Conservation (phyloP, 805 yeast species). For the Pichia scutulata region DNA sequence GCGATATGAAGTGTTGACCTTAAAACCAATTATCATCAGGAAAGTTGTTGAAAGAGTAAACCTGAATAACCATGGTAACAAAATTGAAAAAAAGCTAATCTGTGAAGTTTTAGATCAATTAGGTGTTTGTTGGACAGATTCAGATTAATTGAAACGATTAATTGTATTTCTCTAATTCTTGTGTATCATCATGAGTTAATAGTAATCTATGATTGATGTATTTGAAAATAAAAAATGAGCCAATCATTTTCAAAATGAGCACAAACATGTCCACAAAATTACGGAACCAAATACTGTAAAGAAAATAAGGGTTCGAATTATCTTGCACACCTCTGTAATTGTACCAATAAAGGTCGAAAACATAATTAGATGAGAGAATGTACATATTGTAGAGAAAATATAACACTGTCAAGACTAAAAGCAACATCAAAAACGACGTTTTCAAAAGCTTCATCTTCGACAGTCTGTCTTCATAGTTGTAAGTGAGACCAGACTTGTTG, state of each 20-base stretch:
- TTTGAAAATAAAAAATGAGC: constrained; percentile 14
- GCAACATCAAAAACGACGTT: constrained; percentile 4
- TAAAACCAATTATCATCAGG: constrained; percentile 21
- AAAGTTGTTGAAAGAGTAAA: constrained; percentile 9
- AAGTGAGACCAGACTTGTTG: neutral
- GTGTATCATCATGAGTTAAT: constrained; percentile 19
- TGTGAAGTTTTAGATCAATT: constrained; percentile 22
- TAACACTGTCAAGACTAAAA: neutral
- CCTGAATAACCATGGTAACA: constrained; percentile 11
- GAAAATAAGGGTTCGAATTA: neutral
- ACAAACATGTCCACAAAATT: constrained; percentile 12
- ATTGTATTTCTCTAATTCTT: constrained; percentile 23
- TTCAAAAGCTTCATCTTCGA: constrained; percentile 2
- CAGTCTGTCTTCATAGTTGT: constrained; percentile 7
- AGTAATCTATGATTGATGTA: constrained; percentile 19
- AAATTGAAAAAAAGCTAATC: constrained; percentile 16
- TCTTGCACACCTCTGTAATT: constrained; percentile 1
- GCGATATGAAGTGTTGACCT: constrained; percentile 15
- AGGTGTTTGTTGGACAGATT: constrained; percentile 23
- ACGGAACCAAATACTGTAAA: neutral
- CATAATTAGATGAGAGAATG: neutral
- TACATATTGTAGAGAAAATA: neutral
- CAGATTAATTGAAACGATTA: constrained; percentile 4
- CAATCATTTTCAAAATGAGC: constrained; percentile 13
- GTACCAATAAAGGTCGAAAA: constrained; percentile 9